phyloP scores from a whole-genome alignment of 2,329 filamentous ascomycete species.

The Penicillium sp. region DNA sequence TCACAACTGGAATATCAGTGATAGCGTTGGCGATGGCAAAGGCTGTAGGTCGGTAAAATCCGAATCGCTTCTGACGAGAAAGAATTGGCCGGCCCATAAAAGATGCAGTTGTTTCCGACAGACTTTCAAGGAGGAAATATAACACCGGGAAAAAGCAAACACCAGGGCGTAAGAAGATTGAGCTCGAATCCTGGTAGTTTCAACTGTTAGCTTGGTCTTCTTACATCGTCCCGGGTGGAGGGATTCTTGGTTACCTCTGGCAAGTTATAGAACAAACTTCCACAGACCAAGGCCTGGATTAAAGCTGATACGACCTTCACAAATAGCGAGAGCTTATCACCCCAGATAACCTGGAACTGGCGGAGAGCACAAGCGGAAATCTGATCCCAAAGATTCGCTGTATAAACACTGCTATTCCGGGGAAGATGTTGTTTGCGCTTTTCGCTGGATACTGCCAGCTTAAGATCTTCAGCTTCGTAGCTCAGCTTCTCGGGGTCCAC shows the following conservation, averaged over 20 bases:
- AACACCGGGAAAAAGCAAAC: constrained; percentile 61
- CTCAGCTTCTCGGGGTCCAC: constrained; percentile 30
- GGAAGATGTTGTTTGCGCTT: constrained; percentile 35
- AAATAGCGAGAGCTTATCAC: constrained; percentile 51
- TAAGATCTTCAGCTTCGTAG: constrained; percentile 32
- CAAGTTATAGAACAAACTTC: constrained; percentile 54
- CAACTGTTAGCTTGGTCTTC: background rate
- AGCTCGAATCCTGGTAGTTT: constrained; percentile 27
- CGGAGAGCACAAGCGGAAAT: constrained; percentile 48
- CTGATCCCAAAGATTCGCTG: constrained; percentile 38
- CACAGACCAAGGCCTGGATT: constrained; percentile 43
- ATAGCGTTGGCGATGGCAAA: constrained; percentile 58
- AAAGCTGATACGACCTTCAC: constrained; percentile 48
- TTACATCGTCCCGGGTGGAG: no score
- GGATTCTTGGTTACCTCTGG: constrained; percentile 44
- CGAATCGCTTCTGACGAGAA: constrained; percentile 67
- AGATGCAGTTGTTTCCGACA: constrained; percentile 59
- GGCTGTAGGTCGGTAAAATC: constrained; percentile 63
- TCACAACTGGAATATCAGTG: constrained; percentile 56
- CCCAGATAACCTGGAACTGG: constrained; percentile 52
- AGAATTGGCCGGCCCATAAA: constrained; percentile 65
- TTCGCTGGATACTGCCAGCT: constrained; percentile 30
- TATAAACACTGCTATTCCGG: constrained; percentile 34
- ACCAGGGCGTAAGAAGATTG: constrained; percentile 59
- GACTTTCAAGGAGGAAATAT: constrained; percentile 60